These are phyloP conservation scores for Anthracocystis panici-leucophaei DNA, from an alignment of 1,284 basidiomycete genomes.

Conservation along the genomic window DNA sequence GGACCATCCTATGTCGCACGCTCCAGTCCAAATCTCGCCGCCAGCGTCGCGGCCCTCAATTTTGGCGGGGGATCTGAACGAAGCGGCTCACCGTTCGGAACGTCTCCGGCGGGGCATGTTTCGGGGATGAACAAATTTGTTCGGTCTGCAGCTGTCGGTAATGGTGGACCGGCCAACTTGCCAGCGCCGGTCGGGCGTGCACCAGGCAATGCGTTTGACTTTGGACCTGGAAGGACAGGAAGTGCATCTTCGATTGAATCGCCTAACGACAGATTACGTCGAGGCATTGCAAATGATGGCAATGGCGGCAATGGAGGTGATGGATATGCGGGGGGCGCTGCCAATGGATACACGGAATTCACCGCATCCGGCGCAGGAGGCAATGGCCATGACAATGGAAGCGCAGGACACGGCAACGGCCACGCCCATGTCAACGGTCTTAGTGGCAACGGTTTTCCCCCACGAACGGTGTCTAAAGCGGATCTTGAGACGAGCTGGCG, in stretches of 20 bases:
- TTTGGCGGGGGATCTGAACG: conserved; percentile 20
- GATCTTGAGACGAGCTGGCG: conserved; percentile 49
- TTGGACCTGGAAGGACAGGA: conserved; percentile 36
- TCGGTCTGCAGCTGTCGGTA: conserved; percentile 7
- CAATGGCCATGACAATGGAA: conserved; percentile 1
- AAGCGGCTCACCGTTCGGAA: conserved; percentile 33
- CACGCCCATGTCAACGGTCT: conserved; percentile 9
- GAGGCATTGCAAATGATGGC: conserved; percentile 12
- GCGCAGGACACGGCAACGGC: conserved; percentile 5
- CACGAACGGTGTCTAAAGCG: conserved; percentile 25
- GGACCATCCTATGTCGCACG: conserved; percentile 30
- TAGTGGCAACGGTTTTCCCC: background rate
- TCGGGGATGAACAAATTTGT: conserved; percentile 20
- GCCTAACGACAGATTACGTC: conserved; percentile 20
- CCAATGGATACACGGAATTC: conserved; percentile 15
- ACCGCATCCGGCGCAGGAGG: conserved; percentile 2
- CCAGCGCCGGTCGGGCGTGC: conserved; percentile 36
- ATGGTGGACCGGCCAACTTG: conserved; percentile 17
- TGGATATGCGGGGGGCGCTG: background rate
- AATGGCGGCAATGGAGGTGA: conserved; percentile 12
- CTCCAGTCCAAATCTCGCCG: conserved; percentile 9
- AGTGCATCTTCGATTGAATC: conserved; percentile 30
- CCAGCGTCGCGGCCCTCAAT: conserved; percentile 27
- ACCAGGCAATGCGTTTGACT: conserved; percentile 47
- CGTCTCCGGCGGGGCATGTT: conserved; percentile 17